A percentile compares a stretch with the other conserved stretches of the same genome.
Conservation (phyloP, 2,329 filamentous ascomycete genomes). For the Mycocentrospora acerina region DNA sequence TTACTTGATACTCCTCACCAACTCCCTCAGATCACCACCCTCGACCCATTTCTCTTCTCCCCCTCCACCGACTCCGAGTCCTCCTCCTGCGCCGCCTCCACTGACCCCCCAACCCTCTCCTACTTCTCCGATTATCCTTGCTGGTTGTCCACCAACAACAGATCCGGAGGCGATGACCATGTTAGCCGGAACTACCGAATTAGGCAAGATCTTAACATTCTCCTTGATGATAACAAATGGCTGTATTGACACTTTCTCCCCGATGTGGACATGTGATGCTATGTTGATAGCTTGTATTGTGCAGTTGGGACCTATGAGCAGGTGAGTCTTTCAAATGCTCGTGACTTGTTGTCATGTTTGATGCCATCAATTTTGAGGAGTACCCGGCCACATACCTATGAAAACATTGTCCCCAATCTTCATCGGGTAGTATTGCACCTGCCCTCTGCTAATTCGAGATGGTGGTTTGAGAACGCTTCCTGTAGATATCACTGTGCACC, state of each 20-base stretch:
- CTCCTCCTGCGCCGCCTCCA: slow-evolving; percentile 33
- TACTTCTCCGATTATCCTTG: slow-evolving; percentile 51
- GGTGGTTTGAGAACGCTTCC: slow-evolving; percentile 80
- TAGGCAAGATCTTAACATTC: slow-evolving; percentile 83
- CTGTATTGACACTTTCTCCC: slow-evolving; percentile 72
- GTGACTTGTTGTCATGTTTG: too few relatives aligned
- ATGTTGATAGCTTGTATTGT: slow-evolving; percentile 83
- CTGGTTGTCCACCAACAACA: slow-evolving; percentile 69
- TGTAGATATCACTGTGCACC: slow-evolving; percentile 85
- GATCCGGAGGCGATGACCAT: slow-evolving; percentile 94
- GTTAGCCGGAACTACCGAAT: slow-evolving; percentile 77
- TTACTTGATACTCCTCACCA: slow-evolving; percentile 50
- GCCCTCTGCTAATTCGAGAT: slow-evolving; percentile 75
- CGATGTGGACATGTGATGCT: slow-evolving; percentile 84
- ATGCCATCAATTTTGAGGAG: neutral
- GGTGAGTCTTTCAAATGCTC: neutral
- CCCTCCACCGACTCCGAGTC: slow-evolving; percentile 40
- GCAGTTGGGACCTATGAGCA: slow-evolving; percentile 48
- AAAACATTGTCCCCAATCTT: slow-evolving; percentile 95
- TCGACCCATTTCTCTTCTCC: slow-evolving; percentile 52
- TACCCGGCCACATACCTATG: slow-evolving; percentile 61
- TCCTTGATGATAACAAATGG: slow-evolving; percentile 93
- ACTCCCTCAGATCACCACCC: slow-evolving; percentile 51
- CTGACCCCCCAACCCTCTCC: slow-evolving; percentile 54
- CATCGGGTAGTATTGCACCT: slow-evolving; percentile 78